phyloP scores from a whole-genome alignment of 371 early-diverging fungal species.

The Furculomyces boomerangus region DNA sequence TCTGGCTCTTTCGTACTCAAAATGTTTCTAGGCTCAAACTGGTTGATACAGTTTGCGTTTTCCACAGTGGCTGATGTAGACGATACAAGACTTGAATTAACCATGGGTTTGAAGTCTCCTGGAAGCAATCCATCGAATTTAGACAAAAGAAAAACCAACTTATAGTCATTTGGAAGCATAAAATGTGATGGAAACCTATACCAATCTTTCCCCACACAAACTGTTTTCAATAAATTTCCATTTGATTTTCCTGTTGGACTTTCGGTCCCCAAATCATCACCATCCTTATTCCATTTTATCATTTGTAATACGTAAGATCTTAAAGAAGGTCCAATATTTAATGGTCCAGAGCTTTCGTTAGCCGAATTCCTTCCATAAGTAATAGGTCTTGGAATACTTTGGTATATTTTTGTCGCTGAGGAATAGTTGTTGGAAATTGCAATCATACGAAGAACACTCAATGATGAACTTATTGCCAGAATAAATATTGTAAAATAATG shows the following conservation, averaged over 20 bases:
- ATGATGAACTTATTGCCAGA: conserved; percentile 10
- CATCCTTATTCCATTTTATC: background rate
- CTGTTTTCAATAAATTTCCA: conserved; percentile 7
- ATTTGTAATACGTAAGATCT: background rate
- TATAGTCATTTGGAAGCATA: conserved; percentile 51
- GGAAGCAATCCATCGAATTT: conserved; percentile 49
- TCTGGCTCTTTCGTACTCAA: conserved; percentile 29
- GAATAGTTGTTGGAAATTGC: conserved; percentile 18
- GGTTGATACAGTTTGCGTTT: conserved; percentile 56
- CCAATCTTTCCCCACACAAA: conserved; percentile 92
- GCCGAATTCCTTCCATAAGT: too few relatives aligned
- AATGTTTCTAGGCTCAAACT: conserved; percentile 40
- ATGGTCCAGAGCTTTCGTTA: conserved; percentile 2
- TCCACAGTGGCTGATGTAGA: conserved; percentile 26
- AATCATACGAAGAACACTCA: conserved; percentile 15
- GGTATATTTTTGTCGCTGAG: conserved; percentile 5
- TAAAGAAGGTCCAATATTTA: background rate
- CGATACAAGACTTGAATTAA: conserved; percentile 3
- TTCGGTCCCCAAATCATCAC: conserved; percentile 1
- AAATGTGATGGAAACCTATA: conserved; percentile 81
- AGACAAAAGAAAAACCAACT: conserved; percentile 38
- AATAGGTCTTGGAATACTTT: too few relatives aligned
- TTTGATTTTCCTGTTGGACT: background rate
- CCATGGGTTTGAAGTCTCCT: conserved; percentile 26
- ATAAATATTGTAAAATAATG: conserved; percentile 19